Percentiles rank a stretch among this genome's conserved stretches.
Conservation (phyloP, 2,329 filamentous ascomycete genomes). For the Exserohilum rostratum region DNA sequence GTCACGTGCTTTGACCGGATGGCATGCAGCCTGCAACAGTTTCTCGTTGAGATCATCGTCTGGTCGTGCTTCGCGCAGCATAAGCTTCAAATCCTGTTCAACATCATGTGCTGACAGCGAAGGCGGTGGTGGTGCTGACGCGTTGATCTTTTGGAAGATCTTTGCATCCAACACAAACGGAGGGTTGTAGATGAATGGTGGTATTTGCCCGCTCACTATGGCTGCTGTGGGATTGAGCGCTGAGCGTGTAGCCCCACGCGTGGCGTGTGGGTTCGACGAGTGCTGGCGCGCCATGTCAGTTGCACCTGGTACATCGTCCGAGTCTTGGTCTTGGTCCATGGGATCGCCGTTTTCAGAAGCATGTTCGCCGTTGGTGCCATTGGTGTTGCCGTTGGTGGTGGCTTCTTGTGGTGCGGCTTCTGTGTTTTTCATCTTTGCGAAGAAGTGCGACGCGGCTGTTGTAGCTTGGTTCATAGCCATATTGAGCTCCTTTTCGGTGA, state of each 20-base stretch:
- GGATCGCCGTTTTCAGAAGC: slow-evolving; percentile 44
- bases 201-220: slow-evolving; percentile 49
- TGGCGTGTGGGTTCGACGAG: slow-evolving; percentile 63
- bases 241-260: slow-evolving; percentile 58
- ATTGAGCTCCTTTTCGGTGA: slow-evolving; percentile 70
- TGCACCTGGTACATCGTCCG: slow-evolving; percentile 50
- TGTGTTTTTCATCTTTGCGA: slow-evolving; percentile 59
- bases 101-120: slow-evolving; percentile 52
- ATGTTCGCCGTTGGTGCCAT: slow-evolving; percentile 46
- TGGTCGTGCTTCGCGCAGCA: slow-evolving; percentile 48
- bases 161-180: slow-evolving; percentile 54
- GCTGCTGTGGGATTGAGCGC: slow-evolving; percentile 61
- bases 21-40: slow-evolving; percentile 44
- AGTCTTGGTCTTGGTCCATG: slow-evolving; percentile 48
- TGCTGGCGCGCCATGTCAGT: slow-evolving; percentile 67
- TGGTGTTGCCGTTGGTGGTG: slow-evolving; percentile 38
- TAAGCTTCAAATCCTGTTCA: slow-evolving; percentile 58
- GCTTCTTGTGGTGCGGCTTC: slow-evolving; percentile 36
- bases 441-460: slow-evolving; percentile 62
- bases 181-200: slow-evolving; percentile 48
- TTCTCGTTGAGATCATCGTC: slow-evolving; percentile 49
- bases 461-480: slow-evolving; percentile 67
- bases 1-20: slow-evolving; percentile 41
- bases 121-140: slow-evolving; percentile 55
- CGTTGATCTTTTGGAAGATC: slow-evolving; percentile 55